Conservation (phyloP, 306 rosid species). For the Gleditsia sinensis region DNA sequence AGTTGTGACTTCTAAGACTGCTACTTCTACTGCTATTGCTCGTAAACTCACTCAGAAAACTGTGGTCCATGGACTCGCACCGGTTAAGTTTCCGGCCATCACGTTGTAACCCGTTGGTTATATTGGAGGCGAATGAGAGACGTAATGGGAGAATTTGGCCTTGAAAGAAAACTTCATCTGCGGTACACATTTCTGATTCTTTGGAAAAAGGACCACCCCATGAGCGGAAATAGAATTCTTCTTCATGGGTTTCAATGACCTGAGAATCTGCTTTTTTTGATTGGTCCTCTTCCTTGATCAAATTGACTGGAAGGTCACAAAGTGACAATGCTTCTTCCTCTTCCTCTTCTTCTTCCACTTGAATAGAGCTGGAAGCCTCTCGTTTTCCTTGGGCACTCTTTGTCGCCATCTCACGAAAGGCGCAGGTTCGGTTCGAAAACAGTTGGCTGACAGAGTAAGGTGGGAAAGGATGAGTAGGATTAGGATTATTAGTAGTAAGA, state of each 20-base stretch:
- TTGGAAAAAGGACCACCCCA: constrained; percentile 32
- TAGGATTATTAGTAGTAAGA: constrained; percentile 3
- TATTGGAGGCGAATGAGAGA: constrained; percentile 52
- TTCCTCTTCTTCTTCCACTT: constrained; percentile 34
- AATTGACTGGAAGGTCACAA: constrained; percentile 57
- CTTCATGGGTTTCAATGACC: constrained; percentile 36
- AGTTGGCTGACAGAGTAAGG: background rate
- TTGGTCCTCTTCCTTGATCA: constrained; percentile 30
- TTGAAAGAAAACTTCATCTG: constrained; percentile 73
- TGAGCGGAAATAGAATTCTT: constrained; percentile 63
- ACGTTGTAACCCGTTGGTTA: background rate
- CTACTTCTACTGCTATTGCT: constrained; percentile 60
- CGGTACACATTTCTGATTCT: constrained; percentile 62
- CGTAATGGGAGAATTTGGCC: constrained; percentile 75
- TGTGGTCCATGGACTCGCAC: constrained; percentile 40
- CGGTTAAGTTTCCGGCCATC: constrained; percentile 1
- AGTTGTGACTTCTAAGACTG: constrained; percentile 51
- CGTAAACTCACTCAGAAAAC: constrained; percentile 27
- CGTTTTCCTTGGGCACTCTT: constrained; percentile 20
- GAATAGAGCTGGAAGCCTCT: background rate
- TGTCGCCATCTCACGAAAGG: constrained; percentile 42
- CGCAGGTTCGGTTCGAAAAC: background rate
- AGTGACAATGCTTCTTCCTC: constrained; percentile 62
- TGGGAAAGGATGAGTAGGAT: constrained; percentile 10
- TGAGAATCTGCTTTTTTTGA: constrained; percentile 18